Base-by-base conservation (phyloP, 164 flowering plant species). In the Dillenia suffruticosa region DNA sequence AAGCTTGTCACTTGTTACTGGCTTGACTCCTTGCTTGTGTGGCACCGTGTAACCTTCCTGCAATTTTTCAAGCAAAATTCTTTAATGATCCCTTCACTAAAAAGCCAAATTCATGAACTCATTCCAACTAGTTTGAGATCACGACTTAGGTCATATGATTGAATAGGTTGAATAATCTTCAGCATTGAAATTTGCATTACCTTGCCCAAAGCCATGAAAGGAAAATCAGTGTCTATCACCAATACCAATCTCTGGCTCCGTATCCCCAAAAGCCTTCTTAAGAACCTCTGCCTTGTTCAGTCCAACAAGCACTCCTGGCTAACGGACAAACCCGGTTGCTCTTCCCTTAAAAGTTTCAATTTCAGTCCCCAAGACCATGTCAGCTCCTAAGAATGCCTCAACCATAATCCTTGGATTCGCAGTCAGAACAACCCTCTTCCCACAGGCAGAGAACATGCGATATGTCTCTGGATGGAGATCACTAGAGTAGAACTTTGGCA, bases 371-470 rank as follows among this genome's bases (percentile, higher is more conserved):
- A 84, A 11, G 10, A 84, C 82, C 72, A 66, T 11, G 59, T 81
- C 88, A 43, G 77, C 81, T 1, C 81, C 84, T 44, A 84, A 62
- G 51, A 83, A 81, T 0, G 76, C 61, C 50, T 83, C 88, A 63
- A 81, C 88, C 85, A 81, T 83, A 8, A 83, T 59, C 59, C 81
- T 72, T 0, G 85, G 88, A 46, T 75, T 77, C 4, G 79, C 80
- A 0, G 84, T 80, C 0, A 80, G 64, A 3, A 80, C 78, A 48
- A 63, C 66, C 16, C 76, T 54, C n/a, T 63, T 73, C 65, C 78
- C 80, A 12, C 78, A 75, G 3, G 80, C 52, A 9, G 76, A 69
- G 49, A 77, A 78, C 52, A 81, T 82, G 2, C 78, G 50, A 76
- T 78, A 81, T 5, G 76, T 10, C 66, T 77, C 75, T 8, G 76